phyloP scores from a whole-genome alignment of 2,329 filamentous ascomycete genomes.

The Parascedosporium putredinis region DNA sequence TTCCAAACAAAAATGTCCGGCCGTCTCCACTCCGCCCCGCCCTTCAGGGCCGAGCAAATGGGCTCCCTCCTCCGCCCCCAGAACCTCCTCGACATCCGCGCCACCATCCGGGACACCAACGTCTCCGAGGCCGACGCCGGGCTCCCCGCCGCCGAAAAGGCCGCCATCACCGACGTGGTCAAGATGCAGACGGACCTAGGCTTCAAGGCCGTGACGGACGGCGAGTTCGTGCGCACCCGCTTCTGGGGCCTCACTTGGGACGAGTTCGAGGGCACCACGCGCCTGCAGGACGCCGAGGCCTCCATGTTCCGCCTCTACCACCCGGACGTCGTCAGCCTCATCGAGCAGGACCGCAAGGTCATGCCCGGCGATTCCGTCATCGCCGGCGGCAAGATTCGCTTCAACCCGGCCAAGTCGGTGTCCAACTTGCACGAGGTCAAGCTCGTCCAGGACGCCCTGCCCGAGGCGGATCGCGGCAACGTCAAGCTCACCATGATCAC shows the following conservation, averaged over 20 bases:
- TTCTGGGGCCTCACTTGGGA: constrained; percentile 46
- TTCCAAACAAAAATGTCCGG: not conserved
- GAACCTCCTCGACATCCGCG: constrained; percentile 20
- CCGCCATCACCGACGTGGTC: constrained; percentile 56
- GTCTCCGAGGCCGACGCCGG: constrained; percentile 40
- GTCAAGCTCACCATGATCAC: constrained; percentile 47
- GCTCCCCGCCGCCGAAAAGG: constrained; percentile 51
- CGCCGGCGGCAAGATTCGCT: constrained; percentile 34
- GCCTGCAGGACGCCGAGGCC: constrained; percentile 39
- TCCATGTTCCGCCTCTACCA: constrained; percentile 44
- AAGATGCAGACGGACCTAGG: constrained; percentile 57
- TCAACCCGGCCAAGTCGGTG: constrained; percentile 28
- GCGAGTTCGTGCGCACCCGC: constrained; percentile 53
- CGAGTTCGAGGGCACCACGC: constrained; percentile 38
- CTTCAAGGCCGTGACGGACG: constrained; percentile 56
- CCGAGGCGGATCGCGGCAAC: constrained; percentile 35
- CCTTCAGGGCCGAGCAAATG: constrained; percentile 67
- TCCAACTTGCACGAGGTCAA: constrained; percentile 41
- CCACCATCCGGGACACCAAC: constrained; percentile 21
- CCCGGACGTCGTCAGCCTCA: constrained; percentile 42
- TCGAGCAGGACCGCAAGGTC: constrained; percentile 41
- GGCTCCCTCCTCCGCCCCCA: constrained; percentile 64
- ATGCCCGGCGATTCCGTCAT: constrained; percentile 48
- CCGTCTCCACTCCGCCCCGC: constrained; percentile 23
- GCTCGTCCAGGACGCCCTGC: constrained; percentile 34